Base-by-base conservation (phyloP, 352 stramenopile species). In the Phytophthora fragariaefolia region DNA sequence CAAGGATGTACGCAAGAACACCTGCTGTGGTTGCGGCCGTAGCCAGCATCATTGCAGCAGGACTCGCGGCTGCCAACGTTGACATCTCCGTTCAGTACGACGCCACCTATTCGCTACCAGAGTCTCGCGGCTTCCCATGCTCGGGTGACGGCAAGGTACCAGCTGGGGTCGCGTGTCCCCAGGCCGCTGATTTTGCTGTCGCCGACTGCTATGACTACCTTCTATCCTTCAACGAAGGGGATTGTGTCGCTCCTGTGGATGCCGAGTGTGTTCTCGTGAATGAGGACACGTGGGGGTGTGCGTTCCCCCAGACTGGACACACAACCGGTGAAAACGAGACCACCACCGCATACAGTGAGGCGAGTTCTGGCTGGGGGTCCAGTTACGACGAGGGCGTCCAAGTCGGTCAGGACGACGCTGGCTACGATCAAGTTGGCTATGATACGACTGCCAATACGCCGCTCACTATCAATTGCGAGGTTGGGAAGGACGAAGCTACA, bases 201-300 rank as follows among this genome's bases (percentile, higher is more conserved):
- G 42, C 30, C 12, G 58, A 69, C 43, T 76, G 68, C 30, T 42
- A 60, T 4, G 23, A 57, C 17, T 57, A 69, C 10, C 22, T 76
- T 10, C 7, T 53, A 40, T 76, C 68, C 10, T 69, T 61, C 62
- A 70, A 75, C 40, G 67, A 62, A 32, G 20, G 45, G 3, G 38
- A n/a, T 3, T 76, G 63, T n/a, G 68, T 76, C 1, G 67, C 67
- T 26, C 61, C 56, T 1, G 51, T 61, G 0, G 62, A 75, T 30
- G 67, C 67, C 24, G 17, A 71, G 23, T 75, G 67, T 10, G 38
- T 63, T 30, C 2, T 62, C 27, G 9, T 68, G 9, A 32, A 23
- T n/a, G 50, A 57, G 9, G 48, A 53, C 5, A 51, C 24, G 7
- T 71, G 61, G 61, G 56, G 67, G 1, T 75, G 67, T 48, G 50